These are phyloP conservation scores for Baudoinia panamericana DNA, from an alignment of 495 filamentous ascomycete genomes.

Conservation along the genomic window DNA sequence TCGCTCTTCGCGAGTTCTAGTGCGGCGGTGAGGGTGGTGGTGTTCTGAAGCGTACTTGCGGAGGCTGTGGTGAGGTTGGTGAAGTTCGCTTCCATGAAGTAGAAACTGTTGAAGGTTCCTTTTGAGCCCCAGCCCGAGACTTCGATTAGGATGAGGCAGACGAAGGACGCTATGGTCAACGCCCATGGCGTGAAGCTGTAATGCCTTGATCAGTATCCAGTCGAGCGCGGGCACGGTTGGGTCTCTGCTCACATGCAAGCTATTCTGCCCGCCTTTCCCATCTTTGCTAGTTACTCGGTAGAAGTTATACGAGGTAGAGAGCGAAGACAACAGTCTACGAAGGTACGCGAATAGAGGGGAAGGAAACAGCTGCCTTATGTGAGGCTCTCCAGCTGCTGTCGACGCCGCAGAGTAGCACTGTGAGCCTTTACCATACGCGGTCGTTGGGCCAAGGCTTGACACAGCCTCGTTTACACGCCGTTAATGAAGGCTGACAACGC, in stretches of 20 bases:
- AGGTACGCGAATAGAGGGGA: too few relatives aligned
- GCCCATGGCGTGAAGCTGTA: constrained; percentile 70
- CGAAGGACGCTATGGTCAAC: constrained; percentile 44
- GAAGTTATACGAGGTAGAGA: too few relatives aligned
- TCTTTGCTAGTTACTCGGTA: too few relatives aligned
- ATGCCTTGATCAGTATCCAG: too few relatives aligned
- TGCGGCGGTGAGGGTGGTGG: constrained; percentile 7
- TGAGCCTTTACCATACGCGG: too few relatives aligned
- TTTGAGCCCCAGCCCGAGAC: constrained; percentile 57
- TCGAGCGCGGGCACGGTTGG: background rate
- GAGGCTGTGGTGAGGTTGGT: constrained; percentile 17
- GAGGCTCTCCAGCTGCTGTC: too few relatives aligned
- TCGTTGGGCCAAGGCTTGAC: too few relatives aligned
- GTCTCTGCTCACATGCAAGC: background rate
- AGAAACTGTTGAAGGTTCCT: constrained; percentile 40
- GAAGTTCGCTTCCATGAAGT: constrained; percentile 48
- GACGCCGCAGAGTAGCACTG: too few relatives aligned
- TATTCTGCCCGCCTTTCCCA: background rate
- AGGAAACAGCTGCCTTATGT: too few relatives aligned
- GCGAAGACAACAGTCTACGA: too few relatives aligned
- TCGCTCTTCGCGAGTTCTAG: constrained; percentile 25
- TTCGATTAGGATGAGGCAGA: constrained; percentile 60
- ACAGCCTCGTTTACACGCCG: too few relatives aligned
- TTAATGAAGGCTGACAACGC: too few relatives aligned
- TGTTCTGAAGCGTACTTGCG: constrained; percentile 6